Base-by-base conservation (phyloP, 2,329 filamentous ascomycete species). In the Fusarium illudens region DNA sequence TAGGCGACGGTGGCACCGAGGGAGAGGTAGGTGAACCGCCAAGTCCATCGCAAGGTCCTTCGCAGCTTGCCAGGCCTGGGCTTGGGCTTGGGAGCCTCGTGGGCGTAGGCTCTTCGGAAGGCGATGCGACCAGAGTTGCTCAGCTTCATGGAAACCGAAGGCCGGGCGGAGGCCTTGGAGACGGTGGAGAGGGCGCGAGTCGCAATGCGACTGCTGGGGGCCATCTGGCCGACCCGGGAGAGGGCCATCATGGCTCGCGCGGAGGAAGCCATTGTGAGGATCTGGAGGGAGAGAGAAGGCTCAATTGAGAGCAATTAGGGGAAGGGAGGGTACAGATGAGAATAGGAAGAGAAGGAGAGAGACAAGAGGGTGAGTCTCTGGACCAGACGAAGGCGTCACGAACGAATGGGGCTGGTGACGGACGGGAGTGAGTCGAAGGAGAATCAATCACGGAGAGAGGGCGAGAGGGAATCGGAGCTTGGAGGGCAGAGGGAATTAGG, bases 21-120 rank as follows among this genome's bases (percentile, higher is more conserved):
- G 58, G 92, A 91, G 68, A 97, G 81, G 78, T 95, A 94, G 58
- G 91, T 92, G 75, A 93, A 77, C 73, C 96, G 89, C 92, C 93
- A 98, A 61, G 90, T 81, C 90, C 92, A 97, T 78, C 87, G 87
- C 77, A 98, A 84, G 69, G 89, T 86, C 58, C 83, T 83, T 61
- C 89, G 82, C 80, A 96, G 90, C 76, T 89, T 88, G 74, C 83
- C 81, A 42, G 82, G 79, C 74, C 81, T 82, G 53, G 83, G 81
- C 75, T 82, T 83, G 55, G 84, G 80, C 64, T 82, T 77, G 55
- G 83, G 81, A 27, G 82, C 78, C 64, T 81, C 82, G 73, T 88
- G 84, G 58, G 87, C 86, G 68, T 85, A 85, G 61, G 78, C 75
- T 73, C 83, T 78, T 60, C 78, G 77, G 75, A 83, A 82, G 39